phyloP scores from a whole-genome alignment of 441 rosid genomes.

The Omphalea diandra region DNA sequence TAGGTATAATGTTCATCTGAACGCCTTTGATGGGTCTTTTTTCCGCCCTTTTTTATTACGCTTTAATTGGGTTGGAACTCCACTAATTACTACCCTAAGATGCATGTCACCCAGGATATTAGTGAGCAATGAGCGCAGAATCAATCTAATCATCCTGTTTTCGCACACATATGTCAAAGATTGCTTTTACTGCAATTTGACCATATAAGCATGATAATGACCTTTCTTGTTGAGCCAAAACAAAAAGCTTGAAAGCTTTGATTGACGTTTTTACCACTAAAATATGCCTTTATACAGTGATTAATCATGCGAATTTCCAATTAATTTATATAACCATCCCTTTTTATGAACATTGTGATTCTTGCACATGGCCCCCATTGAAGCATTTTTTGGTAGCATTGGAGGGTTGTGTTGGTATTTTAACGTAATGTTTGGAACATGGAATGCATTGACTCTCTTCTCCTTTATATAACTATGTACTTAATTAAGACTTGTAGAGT shows the following conservation, averaged over 20 bases:
- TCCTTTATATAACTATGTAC: neutral
- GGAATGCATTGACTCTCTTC: constrained; percentile 19
- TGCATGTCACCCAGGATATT: too few relatives aligned
- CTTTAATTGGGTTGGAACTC: too few relatives aligned
- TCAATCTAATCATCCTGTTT: too few relatives aligned
- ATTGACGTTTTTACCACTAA: neutral
- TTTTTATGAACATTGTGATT: neutral
- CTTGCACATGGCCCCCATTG: neutral
- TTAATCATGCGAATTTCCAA: neutral
- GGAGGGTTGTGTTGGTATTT: neutral
- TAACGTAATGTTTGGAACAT: too few relatives aligned
- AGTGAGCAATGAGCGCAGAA: too few relatives aligned
- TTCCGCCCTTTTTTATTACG: too few relatives aligned
- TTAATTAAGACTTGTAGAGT: too few relatives aligned
- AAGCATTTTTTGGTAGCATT: neutral
- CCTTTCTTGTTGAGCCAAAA: neutral
- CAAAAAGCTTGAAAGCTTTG: neutral
- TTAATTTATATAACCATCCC: neutral
- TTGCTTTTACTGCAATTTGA: constrained; percentile 3
- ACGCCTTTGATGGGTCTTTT: too few relatives aligned
- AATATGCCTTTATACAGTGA: neutral
- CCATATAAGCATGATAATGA: neutral
- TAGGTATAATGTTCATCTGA: too few relatives aligned
- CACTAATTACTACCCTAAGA: too few relatives aligned
- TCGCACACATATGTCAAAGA: neutral